Evolutionary conservation across 345 rosid genomes (phyloP), one percentile per base, ranked within the genome.

Genomic region (Acer saccharum): DNA sequence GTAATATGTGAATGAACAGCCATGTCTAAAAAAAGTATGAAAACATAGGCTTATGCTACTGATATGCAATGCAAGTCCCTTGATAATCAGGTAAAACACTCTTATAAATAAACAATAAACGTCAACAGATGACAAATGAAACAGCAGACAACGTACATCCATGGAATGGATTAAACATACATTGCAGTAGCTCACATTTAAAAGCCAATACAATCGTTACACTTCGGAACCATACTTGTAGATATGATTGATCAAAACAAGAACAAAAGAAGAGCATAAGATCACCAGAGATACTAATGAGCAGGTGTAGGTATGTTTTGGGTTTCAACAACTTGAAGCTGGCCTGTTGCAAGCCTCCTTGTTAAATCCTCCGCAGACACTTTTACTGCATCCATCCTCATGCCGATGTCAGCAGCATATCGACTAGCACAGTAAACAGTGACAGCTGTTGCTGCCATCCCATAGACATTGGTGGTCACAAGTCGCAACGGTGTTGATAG

Each of bases 401-500:
- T 84, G 70, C 98, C 98, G 5, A 94, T 87, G 82, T 95, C 99
- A 64, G 94, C 85, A 14, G 99, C 97, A 80, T 87, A 92, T 74
- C 98, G 89, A 75, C 93, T 90, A 1, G 80, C 93, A 39, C 95
- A 96, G 58, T 96, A 96, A 50, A 91, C 90, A n/a, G 93, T 83
- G 13, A 91, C 85, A 0, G 95, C 97, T 2, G 94, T 87, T 16
- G 93, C 97, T 0, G 91, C 97, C 95, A 92, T 95, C 1, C 98
- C 97, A 32, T 92, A 94, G 23, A 92, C 65, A 67, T 90, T 96
- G 55, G 98, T 90, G 6, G 94, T 90, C 57, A 90, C 89, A 65
- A 96, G 86, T 25, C 94, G 87, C 87, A 91, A 21, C 1, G 98
- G 93, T 0, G 91, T 80, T 14, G 97, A 91, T 65, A 92, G 57